Conservation (phyloP, 805 yeast species). For the Geotrichum ghanense region DNA sequence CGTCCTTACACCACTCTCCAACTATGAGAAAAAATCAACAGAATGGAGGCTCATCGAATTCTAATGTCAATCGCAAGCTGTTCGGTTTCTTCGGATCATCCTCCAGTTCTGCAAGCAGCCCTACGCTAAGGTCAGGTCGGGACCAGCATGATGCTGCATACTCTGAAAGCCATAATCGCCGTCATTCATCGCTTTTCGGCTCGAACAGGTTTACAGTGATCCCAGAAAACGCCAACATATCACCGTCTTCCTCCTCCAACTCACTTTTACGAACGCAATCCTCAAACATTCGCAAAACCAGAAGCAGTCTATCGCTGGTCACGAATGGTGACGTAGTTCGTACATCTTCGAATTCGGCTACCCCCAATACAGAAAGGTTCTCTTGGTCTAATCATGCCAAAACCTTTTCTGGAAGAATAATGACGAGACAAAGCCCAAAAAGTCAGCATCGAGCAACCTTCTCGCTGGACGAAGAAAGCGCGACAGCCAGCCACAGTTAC, state of each 20-base stretch:
- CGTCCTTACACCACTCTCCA: not conserved
- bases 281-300: not conserved
- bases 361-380: not conserved
- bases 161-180: not conserved
- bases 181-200: not conserved
- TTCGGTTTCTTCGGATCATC: constrained; percentile 1
- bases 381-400: constrained; percentile 5
- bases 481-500: not conserved
- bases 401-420: constrained; percentile 18
- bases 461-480: not conserved
- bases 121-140: not conserved
- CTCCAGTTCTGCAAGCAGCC: not conserved
- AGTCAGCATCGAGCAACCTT: constrained; percentile 3
- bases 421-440: constrained; percentile 13
- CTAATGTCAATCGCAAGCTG: not conserved
- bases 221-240: not conserved
- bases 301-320: not conserved
- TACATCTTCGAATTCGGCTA: not conserved
- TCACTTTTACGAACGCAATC: not conserved
- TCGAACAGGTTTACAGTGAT: not conserved
- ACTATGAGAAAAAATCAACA: constrained; percentile 1
- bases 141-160: not conserved
- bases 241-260: not conserved
- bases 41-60: not conserved
- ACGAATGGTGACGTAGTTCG: not conserved